Conservation (phyloP, 129 eudicot species). For the Ambrosia trifida region DNA sequence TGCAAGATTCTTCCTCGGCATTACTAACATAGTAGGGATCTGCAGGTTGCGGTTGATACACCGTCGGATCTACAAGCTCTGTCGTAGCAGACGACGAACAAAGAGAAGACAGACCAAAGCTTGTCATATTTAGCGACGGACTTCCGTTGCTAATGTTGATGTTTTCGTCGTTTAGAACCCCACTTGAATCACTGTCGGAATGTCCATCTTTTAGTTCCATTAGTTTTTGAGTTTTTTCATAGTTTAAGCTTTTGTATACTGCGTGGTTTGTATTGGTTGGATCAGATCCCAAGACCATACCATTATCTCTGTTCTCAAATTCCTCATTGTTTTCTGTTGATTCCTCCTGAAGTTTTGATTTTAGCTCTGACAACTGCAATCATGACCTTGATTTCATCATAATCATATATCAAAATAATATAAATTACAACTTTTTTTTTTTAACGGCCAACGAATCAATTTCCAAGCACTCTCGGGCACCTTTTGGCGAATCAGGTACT, state of each 20-base stretch:
- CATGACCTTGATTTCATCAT: neutral
- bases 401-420: neutral
- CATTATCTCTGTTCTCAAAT: constrained; percentile 28
- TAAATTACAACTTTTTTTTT: too few relatives aligned
- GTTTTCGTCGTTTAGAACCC: constrained; percentile 45
- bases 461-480: too few relatives aligned
- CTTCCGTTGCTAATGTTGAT: constrained; percentile 14
- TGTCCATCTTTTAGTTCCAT: constrained; percentile 41
- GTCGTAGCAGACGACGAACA: constrained; percentile 32
- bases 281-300: constrained; percentile 35
- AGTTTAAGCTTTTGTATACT: constrained; percentile 34
- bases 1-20: constrained; percentile 51
- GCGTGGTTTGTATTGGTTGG: constrained; percentile 35
- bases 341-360: constrained; percentile 53
- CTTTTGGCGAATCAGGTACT: too few relatives aligned
- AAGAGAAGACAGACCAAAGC: constrained; percentile 23
- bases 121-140: constrained; percentile 21
- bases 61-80: constrained; percentile 31
- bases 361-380: constrained; percentile 59
- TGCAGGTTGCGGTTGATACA: constrained; percentile 39
- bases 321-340: constrained; percentile 31
- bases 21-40: constrained; percentile 37
- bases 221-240: constrained; percentile 25
- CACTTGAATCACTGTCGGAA: constrained; percentile 54
- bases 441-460: too few relatives aligned